Percentiles rank a stretch among this genome's conserved stretches.
Conservation (phyloP, 225 moss, liverwort and hornwort genomes). For the Lunularia cruciata region DNA sequence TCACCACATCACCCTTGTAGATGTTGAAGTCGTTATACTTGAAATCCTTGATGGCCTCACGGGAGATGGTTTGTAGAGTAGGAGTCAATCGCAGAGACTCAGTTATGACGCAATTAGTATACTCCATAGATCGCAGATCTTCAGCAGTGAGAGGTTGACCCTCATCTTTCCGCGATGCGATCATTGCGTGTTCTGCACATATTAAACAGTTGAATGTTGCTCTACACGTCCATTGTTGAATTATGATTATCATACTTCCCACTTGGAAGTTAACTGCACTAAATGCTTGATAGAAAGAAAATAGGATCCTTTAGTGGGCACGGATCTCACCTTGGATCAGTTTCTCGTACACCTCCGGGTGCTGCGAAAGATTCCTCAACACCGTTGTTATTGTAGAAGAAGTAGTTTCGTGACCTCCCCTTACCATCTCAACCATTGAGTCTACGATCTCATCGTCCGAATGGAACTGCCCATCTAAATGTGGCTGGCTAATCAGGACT, state of each 20-base stretch:
- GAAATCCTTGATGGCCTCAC: too few species aligned
- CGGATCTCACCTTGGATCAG: neutral
- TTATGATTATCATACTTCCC: too few species aligned
- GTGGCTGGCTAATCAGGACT: neutral
- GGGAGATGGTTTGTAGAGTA: too few species aligned
- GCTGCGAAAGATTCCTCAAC: neutral
- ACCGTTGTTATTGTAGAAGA: neutral
- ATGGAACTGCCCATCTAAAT: neutral
- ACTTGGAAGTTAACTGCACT: too few species aligned
- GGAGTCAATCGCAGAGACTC: neutral
- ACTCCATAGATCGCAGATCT: neutral
- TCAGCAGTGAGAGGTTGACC: neutral
- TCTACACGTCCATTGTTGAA: too few species aligned
- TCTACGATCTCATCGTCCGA: neutral
- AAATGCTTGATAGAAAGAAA: too few species aligned
- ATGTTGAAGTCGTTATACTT: too few species aligned
- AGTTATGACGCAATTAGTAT: neutral
- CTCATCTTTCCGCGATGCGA: neutral
- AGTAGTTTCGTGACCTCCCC: neutral
- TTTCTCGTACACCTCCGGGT: neutral
- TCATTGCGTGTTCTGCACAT: neutral
- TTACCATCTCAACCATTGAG: neutral
- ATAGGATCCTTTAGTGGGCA: too few species aligned
- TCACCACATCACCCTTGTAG: too few species aligned
- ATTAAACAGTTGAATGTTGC: too few species aligned